Evolutionary conservation across 805 yeast species (phyloP), one percentile per base, ranked within the genome.

Genomic region (Metschnikowia borealis): DNA sequence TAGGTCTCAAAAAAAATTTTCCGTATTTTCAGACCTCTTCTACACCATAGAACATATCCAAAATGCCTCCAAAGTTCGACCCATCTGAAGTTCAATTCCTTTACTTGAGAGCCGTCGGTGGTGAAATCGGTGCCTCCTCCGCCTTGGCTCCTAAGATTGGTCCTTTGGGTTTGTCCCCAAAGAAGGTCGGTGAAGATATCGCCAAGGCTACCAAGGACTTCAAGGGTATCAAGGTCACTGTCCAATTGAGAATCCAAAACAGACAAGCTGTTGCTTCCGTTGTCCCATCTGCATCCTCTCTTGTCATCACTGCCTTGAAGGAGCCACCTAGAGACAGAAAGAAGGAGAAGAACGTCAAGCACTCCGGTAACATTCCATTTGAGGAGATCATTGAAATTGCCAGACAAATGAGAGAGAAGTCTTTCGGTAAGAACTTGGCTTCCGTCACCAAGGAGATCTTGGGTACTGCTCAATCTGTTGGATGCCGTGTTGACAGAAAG

Each of bases 251-350:
- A 78, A 91, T 94, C 74, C 99, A 94, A 84, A 94, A 94, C 96
- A 91, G 99, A 87, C 99, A 94, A 83, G 99, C 99, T 70, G 81
- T 85, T 66, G 96, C 95, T 67, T 89, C 97, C 57, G 98, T 94
- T 77, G 99, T 94, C 58, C 99, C 99, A 80, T 85, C 98, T 76
- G 99, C 99, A 67, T 92, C 98, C 54, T 90, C 99, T 66, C 85
- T 94, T 70, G 97, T 94, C 75, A 94, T 94, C 79, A 89, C 97
- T 75, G 99, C 99, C 66, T 84, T 94, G 74, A 94, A 94, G 85
- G 99, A 94, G 84, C 90, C 99, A 66, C 97, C 97, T 74, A 92
- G 99, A 88, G 99, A 94, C 86, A 87, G 97, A 84, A 94, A 94
- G 95, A 94, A 94, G 96, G 98, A 94, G 75, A 94, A 94, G 94